Evolutionary conservation across 1,139 yeast species (phyloP).

Genomic region (Meyerozyma elateridarum): DNA sequence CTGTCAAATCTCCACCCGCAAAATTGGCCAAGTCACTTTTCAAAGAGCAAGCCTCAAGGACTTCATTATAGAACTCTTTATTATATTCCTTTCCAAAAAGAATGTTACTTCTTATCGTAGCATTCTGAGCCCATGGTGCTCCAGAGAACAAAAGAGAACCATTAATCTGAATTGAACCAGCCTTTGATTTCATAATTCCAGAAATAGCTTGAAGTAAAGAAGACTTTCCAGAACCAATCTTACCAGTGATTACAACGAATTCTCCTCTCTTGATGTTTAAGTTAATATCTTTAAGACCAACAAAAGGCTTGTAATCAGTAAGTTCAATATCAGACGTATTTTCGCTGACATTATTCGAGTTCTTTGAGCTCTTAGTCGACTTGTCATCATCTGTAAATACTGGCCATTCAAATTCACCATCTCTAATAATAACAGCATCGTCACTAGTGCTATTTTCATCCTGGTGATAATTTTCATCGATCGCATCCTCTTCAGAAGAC

Average conservation of each 20-base stretch:
- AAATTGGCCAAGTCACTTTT: slow-evolving; percentile 33
- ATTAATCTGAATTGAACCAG: slow-evolving; percentile 36
- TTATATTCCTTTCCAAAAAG: slow-evolving; percentile 27
- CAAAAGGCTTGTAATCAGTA: neutral
- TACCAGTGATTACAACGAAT: slow-evolving; percentile 44
- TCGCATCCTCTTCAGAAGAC: slow-evolving; percentile 22
- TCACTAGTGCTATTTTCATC: slow-evolving; percentile 3
- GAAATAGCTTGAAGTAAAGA: slow-evolving; percentile 44
- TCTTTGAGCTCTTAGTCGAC: slow-evolving; percentile 8
- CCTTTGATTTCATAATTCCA: slow-evolving; percentile 41
- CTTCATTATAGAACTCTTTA: slow-evolving; percentile 22
- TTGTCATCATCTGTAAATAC: slow-evolving; percentile 21
- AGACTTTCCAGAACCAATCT: slow-evolving; percentile 48
- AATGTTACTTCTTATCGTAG: slow-evolving; percentile 38
- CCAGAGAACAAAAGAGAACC: slow-evolving; percentile 46
- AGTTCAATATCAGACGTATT: slow-evolving; percentile 4
- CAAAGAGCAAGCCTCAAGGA: slow-evolving; percentile 33
- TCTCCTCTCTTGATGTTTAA: slow-evolving; percentile 37
- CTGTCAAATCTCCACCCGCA: slow-evolving; percentile 43
- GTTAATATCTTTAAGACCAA: slow-evolving; percentile 17
- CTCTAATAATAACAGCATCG: slow-evolving; percentile 40
- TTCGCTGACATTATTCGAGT: slow-evolving; percentile 9
- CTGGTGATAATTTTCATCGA: slow-evolving; percentile 10
- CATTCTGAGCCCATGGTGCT: slow-evolving; percentile 45
- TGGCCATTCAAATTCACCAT: slow-evolving; percentile 72